Evolutionary conservation across 805 yeast genomes (phyloP).

Genomic region (Hemisphaericaspora nanyangensis): DNA sequence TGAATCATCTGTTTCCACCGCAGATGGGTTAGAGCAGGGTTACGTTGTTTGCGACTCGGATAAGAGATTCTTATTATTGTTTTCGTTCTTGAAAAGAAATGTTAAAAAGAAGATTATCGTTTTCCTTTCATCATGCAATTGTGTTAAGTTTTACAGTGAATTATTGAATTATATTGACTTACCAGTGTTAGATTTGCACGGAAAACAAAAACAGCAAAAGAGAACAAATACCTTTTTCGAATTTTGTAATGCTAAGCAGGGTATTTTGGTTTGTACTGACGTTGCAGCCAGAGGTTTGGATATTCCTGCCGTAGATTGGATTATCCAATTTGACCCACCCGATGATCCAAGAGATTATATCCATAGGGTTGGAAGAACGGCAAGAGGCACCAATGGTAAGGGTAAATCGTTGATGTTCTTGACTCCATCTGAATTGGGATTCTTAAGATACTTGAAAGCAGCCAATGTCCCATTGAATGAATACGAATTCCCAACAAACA

Average conservation of each 20-base stretch:
- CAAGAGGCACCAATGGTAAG: conserved; percentile 83
- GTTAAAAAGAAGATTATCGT: conserved; percentile 90
- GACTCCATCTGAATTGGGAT: conserved; percentile 91
- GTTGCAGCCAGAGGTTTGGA: conserved; percentile 99
- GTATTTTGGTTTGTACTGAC: conserved; percentile 91
- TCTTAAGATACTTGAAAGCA: conserved; percentile 88
- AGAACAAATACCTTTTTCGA: conserved; percentile 97
- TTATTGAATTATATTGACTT: conserved; percentile 91
- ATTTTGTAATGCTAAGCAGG: conserved; percentile 94
- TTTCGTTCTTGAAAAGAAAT: conserved; percentile 91
- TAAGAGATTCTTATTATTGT: conserved; percentile 82
- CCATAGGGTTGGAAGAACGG: conserved; percentile 98
- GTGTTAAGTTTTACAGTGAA: conserved; percentile 95
- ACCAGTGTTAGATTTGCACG: conserved; percentile 95
- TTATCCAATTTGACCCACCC: conserved; percentile 98
- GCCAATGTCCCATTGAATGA: conserved; percentile 98
- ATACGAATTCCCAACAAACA: conserved; percentile 90
- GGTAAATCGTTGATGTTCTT: conserved; percentile 95
- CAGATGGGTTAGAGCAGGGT: conserved; percentile 96
- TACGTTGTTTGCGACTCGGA: conserved; percentile 97
- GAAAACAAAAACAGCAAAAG: conserved; percentile 98
- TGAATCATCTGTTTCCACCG: conserved; percentile 81
- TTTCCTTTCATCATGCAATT: conserved; percentile 92
- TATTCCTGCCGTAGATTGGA: conserved; percentile 99
- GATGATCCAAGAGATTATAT: conserved; percentile 99